Evolutionary conservation across 805 yeast genomes (phyloP).

Genomic region (Starmerella riodocensis): DNA sequence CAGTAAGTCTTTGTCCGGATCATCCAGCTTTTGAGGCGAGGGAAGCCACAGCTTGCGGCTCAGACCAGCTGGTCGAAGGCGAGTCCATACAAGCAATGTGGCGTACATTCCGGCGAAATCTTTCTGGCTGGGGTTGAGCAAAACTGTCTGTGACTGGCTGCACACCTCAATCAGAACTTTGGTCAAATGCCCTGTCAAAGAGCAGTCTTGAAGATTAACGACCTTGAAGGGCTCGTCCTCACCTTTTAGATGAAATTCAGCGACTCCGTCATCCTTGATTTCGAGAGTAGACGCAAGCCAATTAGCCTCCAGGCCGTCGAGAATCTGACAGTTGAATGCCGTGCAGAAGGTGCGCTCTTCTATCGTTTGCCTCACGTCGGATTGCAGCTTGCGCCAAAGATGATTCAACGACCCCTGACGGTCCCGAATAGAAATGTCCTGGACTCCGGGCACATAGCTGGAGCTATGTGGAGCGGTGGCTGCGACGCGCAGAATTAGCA

Average conservation of each 20-base stretch:
- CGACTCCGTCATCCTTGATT: constrained; percentile 7
- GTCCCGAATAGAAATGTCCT: background rate
- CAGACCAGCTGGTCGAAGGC: constrained; percentile 18
- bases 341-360: background rate
- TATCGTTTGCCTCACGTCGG: constrained; percentile 5
- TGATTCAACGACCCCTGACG: constrained; percentile 15
- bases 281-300: constrained; percentile 13
- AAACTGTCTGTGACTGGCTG: constrained; percentile 7
- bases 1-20: constrained; percentile 11
- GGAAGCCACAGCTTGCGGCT: constrained; percentile 19
- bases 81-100: constrained; percentile 17
- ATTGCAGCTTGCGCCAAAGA: constrained; percentile 7
- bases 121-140: constrained; percentile 2
- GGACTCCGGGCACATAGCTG: background rate
- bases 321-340: constrained; percentile 11
- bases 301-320: constrained; percentile 12
- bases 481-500: constrained; percentile 15
- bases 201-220: constrained; percentile 13
- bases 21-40: constrained; percentile 4
- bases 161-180: constrained; percentile 14
- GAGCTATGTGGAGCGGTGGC: constrained; percentile 2
- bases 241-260: constrained; percentile 6
- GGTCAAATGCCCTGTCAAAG: constrained; percentile 19
- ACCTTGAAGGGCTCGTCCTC: constrained; percentile 8
- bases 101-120: constrained; percentile 10